Percentiles rank a stretch among this genome's conserved stretches.
Evolutionary conservation across 768 basidiomycete species (phyloP).

Genomic region (Rhodosporidiobolus sp.): DNA sequence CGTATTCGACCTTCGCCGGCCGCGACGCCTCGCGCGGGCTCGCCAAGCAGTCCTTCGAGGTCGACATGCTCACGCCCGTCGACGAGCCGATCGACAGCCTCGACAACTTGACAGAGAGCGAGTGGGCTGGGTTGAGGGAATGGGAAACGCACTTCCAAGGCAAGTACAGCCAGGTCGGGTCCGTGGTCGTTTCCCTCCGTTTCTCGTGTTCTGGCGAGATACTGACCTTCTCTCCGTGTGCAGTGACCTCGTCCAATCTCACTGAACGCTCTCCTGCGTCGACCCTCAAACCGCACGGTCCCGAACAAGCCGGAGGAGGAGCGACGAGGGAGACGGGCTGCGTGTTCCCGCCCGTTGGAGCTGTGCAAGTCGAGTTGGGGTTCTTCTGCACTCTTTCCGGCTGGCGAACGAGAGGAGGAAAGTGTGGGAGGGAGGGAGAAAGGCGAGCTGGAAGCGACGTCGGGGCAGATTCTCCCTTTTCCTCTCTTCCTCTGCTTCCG

Average conservation of each 20-base stretch:
- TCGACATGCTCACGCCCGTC: conserved; percentile 85
- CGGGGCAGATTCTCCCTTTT: too few species aligned
- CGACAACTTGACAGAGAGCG: conserved; percentile 60
- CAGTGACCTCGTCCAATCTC: background rate
- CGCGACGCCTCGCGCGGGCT: conserved; percentile 92
- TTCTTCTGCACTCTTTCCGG: too few species aligned
- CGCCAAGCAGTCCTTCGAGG: conserved; percentile 54
- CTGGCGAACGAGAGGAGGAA: too few species aligned
- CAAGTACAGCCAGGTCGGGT: conserved; percentile 11
- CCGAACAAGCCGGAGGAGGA: too few species aligned
- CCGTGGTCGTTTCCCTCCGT: background rate
- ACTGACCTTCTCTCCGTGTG: background rate
- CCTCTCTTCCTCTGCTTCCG: too few species aligned
- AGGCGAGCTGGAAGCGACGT: too few species aligned
- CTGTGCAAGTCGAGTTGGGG: too few species aligned
- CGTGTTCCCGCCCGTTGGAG: too few species aligned
- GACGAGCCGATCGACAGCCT: conserved; percentile 84
- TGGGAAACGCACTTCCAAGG: conserved; percentile 27
- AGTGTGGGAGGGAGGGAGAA: background rate
- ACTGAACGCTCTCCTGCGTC: background rate
- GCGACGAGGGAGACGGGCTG: too few species aligned
- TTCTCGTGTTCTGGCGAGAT: background rate
- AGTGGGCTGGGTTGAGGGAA: conserved; percentile 41
- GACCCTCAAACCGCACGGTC: too few species aligned
- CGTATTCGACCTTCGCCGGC: conserved; percentile 97